These are phyloP conservation scores for Irpex sp. DNA, from an alignment of 1,284 basidiomycete genomes.

Conservation along the genomic window DNA sequence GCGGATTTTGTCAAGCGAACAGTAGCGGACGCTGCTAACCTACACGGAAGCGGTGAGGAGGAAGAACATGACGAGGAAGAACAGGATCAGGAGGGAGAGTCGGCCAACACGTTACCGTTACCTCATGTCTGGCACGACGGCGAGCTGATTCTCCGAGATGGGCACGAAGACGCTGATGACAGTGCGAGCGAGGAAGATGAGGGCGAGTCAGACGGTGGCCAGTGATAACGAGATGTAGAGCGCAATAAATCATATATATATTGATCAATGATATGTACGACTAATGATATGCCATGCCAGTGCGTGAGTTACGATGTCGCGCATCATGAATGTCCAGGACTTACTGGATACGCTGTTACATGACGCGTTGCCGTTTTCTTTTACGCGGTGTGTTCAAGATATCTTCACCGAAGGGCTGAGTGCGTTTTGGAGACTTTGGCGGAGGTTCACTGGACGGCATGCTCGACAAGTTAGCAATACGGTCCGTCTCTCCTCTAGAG, in stretches of 20 bases:
- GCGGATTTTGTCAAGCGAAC: neutral
- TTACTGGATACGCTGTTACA: too few relatives aligned
- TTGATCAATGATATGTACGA: neutral
- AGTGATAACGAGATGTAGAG: too few relatives aligned
- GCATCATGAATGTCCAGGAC: too few relatives aligned
- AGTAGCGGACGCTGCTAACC: neutral
- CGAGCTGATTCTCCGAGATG: neutral
- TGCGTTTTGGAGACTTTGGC: too few relatives aligned
- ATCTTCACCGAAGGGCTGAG: too few relatives aligned
- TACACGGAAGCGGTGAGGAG: neutral
- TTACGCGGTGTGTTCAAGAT: too few relatives aligned
- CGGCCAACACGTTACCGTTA: neutral
- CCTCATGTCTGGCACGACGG: constrained; percentile 1
- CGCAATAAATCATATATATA: too few relatives aligned
- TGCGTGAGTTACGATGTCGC: too few relatives aligned
- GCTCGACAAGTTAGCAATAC: too few relatives aligned
- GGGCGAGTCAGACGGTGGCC: neutral
- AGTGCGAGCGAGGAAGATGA: neutral
- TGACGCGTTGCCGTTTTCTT: too few relatives aligned
- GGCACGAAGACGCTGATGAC: neutral
- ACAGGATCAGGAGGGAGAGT: neutral
- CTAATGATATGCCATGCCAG: neutral
- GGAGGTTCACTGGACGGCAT: too few relatives aligned
- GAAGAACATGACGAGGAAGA: neutral
- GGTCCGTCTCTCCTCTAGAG: too few relatives aligned